Evolutionary conservation across 106 monocot species (phyloP).

Genomic region (Vanilla planifolia): DNA sequence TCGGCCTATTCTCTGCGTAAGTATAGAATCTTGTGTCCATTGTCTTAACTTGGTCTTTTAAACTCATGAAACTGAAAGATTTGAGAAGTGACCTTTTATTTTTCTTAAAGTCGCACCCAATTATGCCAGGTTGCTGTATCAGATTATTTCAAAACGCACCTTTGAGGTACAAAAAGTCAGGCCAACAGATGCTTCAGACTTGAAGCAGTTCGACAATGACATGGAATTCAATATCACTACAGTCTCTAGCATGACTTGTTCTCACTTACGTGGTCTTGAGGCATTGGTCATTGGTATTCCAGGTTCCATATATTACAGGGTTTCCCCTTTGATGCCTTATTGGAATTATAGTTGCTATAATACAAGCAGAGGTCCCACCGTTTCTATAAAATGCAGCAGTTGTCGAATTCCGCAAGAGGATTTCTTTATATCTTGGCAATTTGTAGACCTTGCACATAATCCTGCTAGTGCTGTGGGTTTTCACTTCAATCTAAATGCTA

Average conservation of each 20-base stretch:
- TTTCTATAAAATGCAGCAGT: conserved; percentile 62
- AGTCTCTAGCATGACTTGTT: conserved; percentile 87
- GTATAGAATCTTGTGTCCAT: conserved; percentile 14
- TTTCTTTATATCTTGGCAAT: conserved; percentile 85
- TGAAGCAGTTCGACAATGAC: conserved; percentile 68
- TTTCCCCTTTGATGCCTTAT: conserved; percentile 38
- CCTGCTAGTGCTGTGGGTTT: conserved; percentile 86
- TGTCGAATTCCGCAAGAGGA: conserved; percentile 62
- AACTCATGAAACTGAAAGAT: background rate
- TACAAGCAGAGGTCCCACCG: conserved; percentile 65
- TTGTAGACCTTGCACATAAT: conserved; percentile 72
- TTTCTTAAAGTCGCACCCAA: background rate
- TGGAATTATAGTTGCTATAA: conserved; percentile 57
- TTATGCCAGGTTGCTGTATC: conserved; percentile 66
- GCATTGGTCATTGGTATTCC: conserved; percentile 48
- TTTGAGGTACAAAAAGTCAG: conserved; percentile 71
- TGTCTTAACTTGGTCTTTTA: background rate
- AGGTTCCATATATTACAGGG: conserved; percentile 63
- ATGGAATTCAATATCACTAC: conserved; percentile 89
- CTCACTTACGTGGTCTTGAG: conserved; percentile 54
- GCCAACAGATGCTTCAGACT: conserved; percentile 74
- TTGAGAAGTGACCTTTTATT: background rate
- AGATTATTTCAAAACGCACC: conserved; percentile 58
- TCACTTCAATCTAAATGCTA: conserved; percentile 76
- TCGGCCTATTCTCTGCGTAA: conserved; percentile 86